Conservation (phyloP, 768 basidiomycete species). For the Tephrocybe rancida region DNA sequence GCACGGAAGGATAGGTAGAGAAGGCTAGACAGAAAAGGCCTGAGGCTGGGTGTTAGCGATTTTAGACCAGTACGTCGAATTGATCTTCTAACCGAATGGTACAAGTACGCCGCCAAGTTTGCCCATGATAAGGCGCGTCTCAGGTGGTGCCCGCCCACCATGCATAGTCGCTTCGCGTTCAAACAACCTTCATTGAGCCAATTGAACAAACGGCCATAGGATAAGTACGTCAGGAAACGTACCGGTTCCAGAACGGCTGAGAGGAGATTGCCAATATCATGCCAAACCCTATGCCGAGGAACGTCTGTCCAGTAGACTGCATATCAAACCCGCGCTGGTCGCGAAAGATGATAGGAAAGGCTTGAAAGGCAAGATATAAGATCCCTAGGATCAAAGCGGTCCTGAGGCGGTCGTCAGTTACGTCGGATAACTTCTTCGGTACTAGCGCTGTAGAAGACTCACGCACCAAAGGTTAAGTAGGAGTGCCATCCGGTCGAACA, state of each 20-base stretch:
- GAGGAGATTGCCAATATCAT: slow-evolving; percentile 51
- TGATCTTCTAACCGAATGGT: slow-evolving; percentile 50
- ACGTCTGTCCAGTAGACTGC: slow-evolving; percentile 56
- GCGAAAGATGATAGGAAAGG: slow-evolving; percentile 57
- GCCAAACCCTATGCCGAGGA: slow-evolving; percentile 64
- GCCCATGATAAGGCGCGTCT: slow-evolving; percentile 66
- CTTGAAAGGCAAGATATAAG: slow-evolving; percentile 67
- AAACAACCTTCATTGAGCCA: slow-evolving; percentile 33
- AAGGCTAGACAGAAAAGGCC: slow-evolving; percentile 70
- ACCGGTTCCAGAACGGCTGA: slow-evolving; percentile 62
- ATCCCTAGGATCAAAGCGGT: slow-evolving; percentile 60
- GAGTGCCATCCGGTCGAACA: slow-evolving; percentile 77
- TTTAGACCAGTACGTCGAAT: no score
- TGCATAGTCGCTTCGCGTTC: slow-evolving; percentile 36
- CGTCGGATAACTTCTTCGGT: neutral
- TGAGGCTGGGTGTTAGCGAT: slow-evolving; percentile 49
- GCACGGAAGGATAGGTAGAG: slow-evolving; percentile 47
- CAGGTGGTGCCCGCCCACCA: slow-evolving; percentile 59
- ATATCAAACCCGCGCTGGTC: slow-evolving; percentile 48
- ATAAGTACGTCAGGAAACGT: slow-evolving; percentile 18
- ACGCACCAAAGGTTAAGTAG: slow-evolving; percentile 75
- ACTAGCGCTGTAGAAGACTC: slow-evolving; percentile 23
- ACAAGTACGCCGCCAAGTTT: slow-evolving; percentile 68
- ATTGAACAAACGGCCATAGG: neutral
- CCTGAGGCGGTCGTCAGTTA: slow-evolving; percentile 35